phyloP scores from a whole-genome alignment of 495 filamentous ascomycete genomes.

The Podospora fimiseda region DNA sequence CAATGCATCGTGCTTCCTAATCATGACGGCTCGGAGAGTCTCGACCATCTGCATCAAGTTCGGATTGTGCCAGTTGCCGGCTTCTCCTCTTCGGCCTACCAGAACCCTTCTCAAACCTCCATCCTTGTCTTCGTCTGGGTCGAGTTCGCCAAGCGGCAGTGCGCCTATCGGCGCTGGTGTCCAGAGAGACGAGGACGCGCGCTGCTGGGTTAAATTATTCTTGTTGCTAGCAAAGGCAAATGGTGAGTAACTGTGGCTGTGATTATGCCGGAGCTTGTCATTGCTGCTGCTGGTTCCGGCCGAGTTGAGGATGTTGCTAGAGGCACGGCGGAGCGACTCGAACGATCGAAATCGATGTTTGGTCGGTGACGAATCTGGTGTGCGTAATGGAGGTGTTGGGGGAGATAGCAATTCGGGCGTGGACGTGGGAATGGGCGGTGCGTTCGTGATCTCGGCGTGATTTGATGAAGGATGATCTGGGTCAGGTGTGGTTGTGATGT shows the following conservation, averaged over 20 bases:
- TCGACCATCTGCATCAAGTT: slow-evolving; percentile 40
- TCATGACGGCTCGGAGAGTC: slow-evolving; percentile 31
- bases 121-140: neutral
- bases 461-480: neutral
- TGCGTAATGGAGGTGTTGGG: neutral
- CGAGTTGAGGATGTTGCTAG: neutral
- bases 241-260: neutral
- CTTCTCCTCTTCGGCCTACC: neutral
- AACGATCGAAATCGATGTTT: neutral
- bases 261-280: neutral
- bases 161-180: neutral
- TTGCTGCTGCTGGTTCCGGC: neutral
- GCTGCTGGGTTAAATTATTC: neutral
- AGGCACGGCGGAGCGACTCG: neutral
- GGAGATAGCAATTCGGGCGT: neutral
- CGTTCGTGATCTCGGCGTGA: neutral
- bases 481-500: too few species aligned
- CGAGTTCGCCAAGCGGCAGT: neutral
- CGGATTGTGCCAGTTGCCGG: slow-evolving; percentile 34
- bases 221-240: too few species aligned
- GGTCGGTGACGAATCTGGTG: neutral
- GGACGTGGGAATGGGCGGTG: too few species aligned
- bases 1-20: slow-evolving; percentile 22
- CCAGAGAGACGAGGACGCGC: neutral
- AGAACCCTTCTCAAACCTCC: slow-evolving; percentile 1